Percentiles rank a stretch among this genome's conserved stretches.
phyloP scores from a whole-genome alignment of 768 basidiomycete genomes.

The Mycena kentingensis region DNA sequence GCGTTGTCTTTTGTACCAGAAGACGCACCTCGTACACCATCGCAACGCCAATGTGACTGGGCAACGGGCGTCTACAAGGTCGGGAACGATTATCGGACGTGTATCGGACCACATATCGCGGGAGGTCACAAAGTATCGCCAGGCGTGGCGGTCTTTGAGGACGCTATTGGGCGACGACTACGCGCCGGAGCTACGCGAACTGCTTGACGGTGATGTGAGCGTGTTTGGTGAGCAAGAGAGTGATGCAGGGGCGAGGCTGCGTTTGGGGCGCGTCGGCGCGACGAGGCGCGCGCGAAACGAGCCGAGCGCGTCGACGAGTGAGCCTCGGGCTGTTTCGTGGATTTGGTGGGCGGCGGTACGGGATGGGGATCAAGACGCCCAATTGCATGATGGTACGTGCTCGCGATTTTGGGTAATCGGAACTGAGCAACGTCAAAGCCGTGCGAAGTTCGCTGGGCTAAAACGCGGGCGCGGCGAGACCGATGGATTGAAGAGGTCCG shows the following conservation, averaged over 20 bases:
- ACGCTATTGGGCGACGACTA: not conserved
- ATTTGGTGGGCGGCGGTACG: constrained; percentile 12
- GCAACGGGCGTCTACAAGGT: not conserved
- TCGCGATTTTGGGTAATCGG: too few relatives aligned
- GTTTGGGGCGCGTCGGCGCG: not conserved
- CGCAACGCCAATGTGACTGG: not conserved
- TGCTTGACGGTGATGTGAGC: not conserved
- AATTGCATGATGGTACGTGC: too few relatives aligned
- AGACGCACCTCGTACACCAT: constrained; percentile 3
- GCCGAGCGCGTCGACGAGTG: not conserved
- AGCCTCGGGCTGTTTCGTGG: constrained; percentile 11
- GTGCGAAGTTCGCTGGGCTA: too few relatives aligned
- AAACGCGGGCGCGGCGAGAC: too few relatives aligned
- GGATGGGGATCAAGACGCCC: too few relatives aligned
- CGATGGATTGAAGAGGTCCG: too few relatives aligned
- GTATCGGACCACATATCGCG: not conserved
- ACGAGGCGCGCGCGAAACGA: too few relatives aligned
- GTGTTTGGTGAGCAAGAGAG: not conserved
- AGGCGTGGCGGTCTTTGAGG: not conserved
- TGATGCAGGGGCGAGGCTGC: not conserved
- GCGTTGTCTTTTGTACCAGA: constrained; percentile 1
- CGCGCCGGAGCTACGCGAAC: not conserved
- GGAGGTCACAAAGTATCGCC: not conserved
- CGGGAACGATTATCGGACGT: not conserved
- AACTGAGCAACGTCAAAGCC: too few relatives aligned